phyloP scores from a whole-genome alignment of 75 land plant species.

The Isoetes taiwanensis region DNA sequence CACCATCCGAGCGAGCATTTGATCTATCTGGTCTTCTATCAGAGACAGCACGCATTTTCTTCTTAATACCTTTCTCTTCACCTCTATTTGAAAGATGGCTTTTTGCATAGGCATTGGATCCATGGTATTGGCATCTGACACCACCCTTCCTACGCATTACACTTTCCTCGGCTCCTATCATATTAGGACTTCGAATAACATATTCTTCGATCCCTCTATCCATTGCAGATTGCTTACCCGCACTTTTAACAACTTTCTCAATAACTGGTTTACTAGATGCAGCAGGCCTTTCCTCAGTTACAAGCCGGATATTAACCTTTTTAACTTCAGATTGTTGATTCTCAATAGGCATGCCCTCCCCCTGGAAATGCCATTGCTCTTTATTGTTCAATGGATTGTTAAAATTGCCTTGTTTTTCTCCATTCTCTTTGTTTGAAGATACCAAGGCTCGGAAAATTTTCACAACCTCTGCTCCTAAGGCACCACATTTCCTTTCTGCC shows the following conservation, averaged over 20 bases:
- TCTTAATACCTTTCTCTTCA: background rate
- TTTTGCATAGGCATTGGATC: background rate
- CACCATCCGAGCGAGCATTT: constrained; percentile 15
- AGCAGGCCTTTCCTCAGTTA: background rate
- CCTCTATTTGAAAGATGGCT: background rate
- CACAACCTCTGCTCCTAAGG: constrained; percentile 25
- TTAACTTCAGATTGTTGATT: background rate
- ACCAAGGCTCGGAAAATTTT: constrained; percentile 20
- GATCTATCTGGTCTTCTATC: constrained; percentile 14
- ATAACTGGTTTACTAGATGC: background rate
- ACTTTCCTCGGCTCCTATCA: constrained; percentile 1
- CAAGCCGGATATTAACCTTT: background rate
- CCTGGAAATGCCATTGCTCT: background rate
- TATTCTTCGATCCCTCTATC: no score
- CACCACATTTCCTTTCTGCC: constrained; percentile 26
- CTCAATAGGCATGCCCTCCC: background rate
- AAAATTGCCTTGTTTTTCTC: background rate
- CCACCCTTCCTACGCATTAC: no score
- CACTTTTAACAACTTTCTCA: background rate
- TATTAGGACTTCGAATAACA: background rate
- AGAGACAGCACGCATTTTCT: background rate
- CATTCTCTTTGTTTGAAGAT: background rate
- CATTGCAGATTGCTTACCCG: no score
- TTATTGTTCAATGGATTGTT: background rate
- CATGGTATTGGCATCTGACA: no score